phyloP scores from a whole-genome alignment of 2,329 filamentous ascomycete genomes.

The Cladophialophora exuberans region DNA sequence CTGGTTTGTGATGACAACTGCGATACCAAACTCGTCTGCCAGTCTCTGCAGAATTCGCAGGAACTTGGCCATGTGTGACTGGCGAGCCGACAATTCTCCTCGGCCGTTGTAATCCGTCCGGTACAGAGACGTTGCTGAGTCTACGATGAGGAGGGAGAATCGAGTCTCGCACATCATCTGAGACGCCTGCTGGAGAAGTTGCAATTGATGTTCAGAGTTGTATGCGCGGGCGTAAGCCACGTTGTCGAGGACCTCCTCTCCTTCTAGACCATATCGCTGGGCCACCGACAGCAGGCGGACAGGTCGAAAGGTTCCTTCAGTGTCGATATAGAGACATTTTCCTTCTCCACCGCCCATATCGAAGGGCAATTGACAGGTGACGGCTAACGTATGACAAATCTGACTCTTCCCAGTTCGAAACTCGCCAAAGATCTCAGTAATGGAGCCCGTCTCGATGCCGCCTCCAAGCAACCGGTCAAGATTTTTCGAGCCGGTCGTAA shows the following conservation, averaged over 20 bases:
- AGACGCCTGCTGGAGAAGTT: constrained; percentile 90
- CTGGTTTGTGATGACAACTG: constrained; percentile 98
- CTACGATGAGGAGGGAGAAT: constrained; percentile 93
- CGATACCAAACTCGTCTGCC: constrained; percentile 85
- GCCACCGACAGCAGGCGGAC: constrained; percentile 89
- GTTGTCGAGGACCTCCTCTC: constrained; percentile 97
- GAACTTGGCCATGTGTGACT: constrained; percentile 60
- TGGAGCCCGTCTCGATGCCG: constrained; percentile 93
- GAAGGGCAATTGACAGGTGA: constrained; percentile 96
- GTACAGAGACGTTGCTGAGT: constrained; percentile 93
- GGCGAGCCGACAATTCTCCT: constrained; percentile 91
- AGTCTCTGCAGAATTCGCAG: constrained; percentile 53
- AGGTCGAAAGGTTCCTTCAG: constrained; percentile 94
- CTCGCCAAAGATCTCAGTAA: constrained; percentile 97
- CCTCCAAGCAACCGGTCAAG: constrained; percentile 92
- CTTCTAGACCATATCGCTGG: constrained; percentile 89
- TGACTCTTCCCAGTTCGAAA: constrained; percentile 98
- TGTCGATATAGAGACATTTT: constrained; percentile 98
- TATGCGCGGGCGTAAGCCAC: constrained; percentile 97
- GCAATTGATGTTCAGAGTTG: constrained; percentile 96
- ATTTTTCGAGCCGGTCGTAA: constrained; percentile 97
- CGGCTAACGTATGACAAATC: constrained; percentile 96
- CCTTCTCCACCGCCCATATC: constrained; percentile 99
- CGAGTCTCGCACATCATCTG: constrained; percentile 99
- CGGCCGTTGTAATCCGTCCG: constrained; percentile 96